Conservation (phyloP, 352 stramenopile genomes). For the Peronosclerospora sorghi region DNA sequence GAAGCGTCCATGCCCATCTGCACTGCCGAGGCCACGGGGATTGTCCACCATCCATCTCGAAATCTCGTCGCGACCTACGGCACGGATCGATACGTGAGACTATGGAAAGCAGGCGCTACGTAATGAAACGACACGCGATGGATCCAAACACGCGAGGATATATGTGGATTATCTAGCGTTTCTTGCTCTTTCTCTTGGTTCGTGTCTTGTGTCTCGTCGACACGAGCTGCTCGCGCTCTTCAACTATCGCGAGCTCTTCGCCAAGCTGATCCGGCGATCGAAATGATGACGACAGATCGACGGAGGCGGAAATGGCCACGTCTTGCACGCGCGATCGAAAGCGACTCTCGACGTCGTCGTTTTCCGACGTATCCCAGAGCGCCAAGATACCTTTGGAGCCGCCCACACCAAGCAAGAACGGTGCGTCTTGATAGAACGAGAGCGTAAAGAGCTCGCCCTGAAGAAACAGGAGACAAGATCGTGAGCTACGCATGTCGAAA, state of each 20-base stretch:
- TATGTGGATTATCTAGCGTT: slow-evolving; percentile 22
- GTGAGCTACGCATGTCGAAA: no score
- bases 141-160: no score
- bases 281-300: slow-evolving; percentile 64
- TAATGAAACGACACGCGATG: slow-evolving; percentile 21
- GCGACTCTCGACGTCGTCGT: slow-evolving; percentile 71
- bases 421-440: slow-evolving; percentile 82
- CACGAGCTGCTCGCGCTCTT: slow-evolving; percentile 39
- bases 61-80: slow-evolving; percentile 86
- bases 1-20: slow-evolving; percentile 76
- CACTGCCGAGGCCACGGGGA: slow-evolving; percentile 66
- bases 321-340: slow-evolving; percentile 68
- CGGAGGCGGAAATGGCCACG: slow-evolving; percentile 12
- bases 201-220: slow-evolving; percentile 38
- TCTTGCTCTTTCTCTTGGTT: slow-evolving; percentile 25
- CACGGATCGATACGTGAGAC: slow-evolving; percentile 69
- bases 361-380: slow-evolving; percentile 85
- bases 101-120: slow-evolving; percentile 68
- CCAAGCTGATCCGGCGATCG: slow-evolving; percentile 58
- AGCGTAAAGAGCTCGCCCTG: slow-evolving; percentile 86
- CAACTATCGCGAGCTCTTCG: slow-evolving; percentile 64
- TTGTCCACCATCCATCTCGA: slow-evolving; percentile 80
- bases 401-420: slow-evolving; percentile 84
- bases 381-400: slow-evolving; percentile 82
- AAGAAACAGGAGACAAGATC: slow-evolving; percentile 2